A percentile compares a stretch with the other conserved stretches of the same genome.
Conservation (phyloP, 1,139 yeast species). For the Starmera stellimalicola region DNA sequence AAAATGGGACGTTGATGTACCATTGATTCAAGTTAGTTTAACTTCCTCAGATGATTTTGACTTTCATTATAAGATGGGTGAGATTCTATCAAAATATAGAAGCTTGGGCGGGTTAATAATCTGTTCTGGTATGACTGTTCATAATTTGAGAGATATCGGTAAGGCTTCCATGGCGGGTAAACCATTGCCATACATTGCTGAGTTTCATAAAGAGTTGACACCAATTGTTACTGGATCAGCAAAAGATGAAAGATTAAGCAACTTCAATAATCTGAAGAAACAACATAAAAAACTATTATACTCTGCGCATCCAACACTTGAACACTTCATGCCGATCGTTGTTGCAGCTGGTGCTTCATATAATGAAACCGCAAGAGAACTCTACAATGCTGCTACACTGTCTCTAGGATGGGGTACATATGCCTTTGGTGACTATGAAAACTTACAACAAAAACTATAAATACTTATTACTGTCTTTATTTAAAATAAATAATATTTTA, state of each 20-base stretch:
- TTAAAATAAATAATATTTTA: conserved; percentile 2
- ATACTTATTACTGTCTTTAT: conserved; percentile 1
- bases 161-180: conserved; percentile 12
- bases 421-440: conserved; percentile 26
- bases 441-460: neutral
- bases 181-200: conserved; percentile 30
- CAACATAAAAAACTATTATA: conserved; percentile 29
- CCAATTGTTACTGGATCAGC: conserved; percentile 24
- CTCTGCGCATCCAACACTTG: conserved; percentile 64
- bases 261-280: conserved; percentile 26
- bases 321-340: conserved; percentile 62
- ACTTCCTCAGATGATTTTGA: conserved; percentile 36
- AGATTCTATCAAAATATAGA: conserved; percentile 41
- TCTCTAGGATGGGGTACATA: conserved; percentile 67
- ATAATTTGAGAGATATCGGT: conserved; percentile 52
- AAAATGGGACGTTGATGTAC: conserved; percentile 35
- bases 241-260: conserved; percentile 21
- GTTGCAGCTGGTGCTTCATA: conserved; percentile 57
- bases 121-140: conserved; percentile 74
- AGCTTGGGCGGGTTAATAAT: conserved; percentile 42
- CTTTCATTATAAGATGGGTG: conserved; percentile 46
- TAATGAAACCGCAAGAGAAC: conserved; percentile 29
- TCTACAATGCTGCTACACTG: conserved; percentile 34
- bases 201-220: conserved; percentile 39
- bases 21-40: conserved; percentile 59